Evolutionary conservation across 2,329 filamentous ascomycete genomes (phyloP), one percentile per base, ranked within the genome.

Genomic region (Botrytis byssoidea): DNA sequence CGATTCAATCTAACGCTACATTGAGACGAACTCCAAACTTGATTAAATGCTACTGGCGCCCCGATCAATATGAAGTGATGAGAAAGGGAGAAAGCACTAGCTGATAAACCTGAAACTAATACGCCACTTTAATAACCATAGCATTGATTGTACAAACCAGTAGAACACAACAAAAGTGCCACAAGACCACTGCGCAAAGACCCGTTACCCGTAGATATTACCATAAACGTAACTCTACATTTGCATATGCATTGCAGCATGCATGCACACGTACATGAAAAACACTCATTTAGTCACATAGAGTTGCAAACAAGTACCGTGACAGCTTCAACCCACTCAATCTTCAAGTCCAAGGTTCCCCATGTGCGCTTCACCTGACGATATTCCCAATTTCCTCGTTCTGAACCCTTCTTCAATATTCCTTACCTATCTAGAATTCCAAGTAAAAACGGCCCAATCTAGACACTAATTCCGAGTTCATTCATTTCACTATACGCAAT

Each of bases 201-300:
- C 48, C 66, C 48, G 66, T 68, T 68, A 37, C 48, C 66, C 10
- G 66, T 42, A 57, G 40, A 14, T 57, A 57, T 57, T 57, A n/a
- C 48, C 37, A 42, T 57, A 57, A 57, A 37, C 37, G 48, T 57
- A 68, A 18, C 40, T 57, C 7, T 57, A 32, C 66, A 42, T 68
- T 32, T 68, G 66, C 48, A 57, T 68, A 16, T 42, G 48, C 66
- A 68, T 68, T 68, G 65, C 65, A 68, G 35, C 22, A 32, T 57
- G 66, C 37, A 57, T 57, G 51, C 51, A 57, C 29, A 29, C n/a
- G 14, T 68, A 42, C n/a, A 57, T 68, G 6, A 32, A 68, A 32
- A 68, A 42, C 10, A 29, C 22, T 20, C 37, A 42, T 29, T 16
- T 10, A 22, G 37, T 57, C 35, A 57, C 8, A 68, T 18, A 32